Conservation (phyloP, 768 basidiomycete genomes). For the Lentinula boryana region DNA sequence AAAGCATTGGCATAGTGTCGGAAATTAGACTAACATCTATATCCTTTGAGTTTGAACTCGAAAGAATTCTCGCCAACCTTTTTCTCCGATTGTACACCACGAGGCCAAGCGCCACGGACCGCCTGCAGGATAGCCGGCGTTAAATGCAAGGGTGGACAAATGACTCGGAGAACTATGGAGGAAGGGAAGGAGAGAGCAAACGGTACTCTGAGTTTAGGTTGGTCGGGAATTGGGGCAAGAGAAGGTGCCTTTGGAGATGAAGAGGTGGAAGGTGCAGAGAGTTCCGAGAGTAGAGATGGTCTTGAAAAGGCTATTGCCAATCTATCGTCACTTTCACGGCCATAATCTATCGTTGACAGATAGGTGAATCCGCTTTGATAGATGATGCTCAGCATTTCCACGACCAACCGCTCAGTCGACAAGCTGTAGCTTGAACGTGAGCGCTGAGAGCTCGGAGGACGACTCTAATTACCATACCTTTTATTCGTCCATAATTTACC, state of each 20-base stretch:
- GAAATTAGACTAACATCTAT: constrained; percentile 51
- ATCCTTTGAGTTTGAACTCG: constrained; percentile 80
- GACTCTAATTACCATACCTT: constrained; percentile 38
- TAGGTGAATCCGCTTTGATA: constrained; percentile 59
- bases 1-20: constrained; percentile 11
- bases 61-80: constrained; percentile 66
- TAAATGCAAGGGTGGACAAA: constrained; percentile 67
- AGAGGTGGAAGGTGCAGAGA: constrained; percentile 25
- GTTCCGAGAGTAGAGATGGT: constrained; percentile 24
- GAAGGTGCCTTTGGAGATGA: constrained; percentile 11
- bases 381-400: constrained; percentile 59
- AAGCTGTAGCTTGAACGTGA: background rate
- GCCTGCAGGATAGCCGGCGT: constrained; percentile 81
- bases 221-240: constrained; percentile 26
- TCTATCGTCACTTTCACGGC: constrained; percentile 69
- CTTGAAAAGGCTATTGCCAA: constrained; percentile 67
- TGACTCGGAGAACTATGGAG: constrained; percentile 62
- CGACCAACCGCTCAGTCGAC: constrained; percentile 58
- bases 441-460: background rate
- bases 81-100: constrained; percentile 74
- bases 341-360: constrained; percentile 70
- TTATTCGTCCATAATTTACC: constrained; percentile 71
- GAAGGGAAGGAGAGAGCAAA: constrained; percentile 75
- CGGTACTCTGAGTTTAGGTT: constrained; percentile 35
- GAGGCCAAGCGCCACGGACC: constrained; percentile 72